These are phyloP conservation scores for Rubroshorea leprosula DNA, from an alignment of 345 rosid genomes.

Conservation along the genomic window DNA sequence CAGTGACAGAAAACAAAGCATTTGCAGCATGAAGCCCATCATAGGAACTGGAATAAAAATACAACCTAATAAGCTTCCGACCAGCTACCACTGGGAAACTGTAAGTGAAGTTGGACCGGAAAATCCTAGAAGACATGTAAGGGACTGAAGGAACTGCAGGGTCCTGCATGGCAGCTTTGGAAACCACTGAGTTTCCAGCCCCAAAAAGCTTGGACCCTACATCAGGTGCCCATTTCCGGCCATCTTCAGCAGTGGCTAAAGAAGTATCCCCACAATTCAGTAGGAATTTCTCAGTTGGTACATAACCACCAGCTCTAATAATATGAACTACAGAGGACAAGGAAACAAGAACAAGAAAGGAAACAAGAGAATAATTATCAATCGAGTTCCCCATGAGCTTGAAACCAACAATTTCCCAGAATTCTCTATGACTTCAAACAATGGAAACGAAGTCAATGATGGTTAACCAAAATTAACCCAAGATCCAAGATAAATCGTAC, in stretches of 20 bases:
- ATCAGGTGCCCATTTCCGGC: constrained; percentile 67
- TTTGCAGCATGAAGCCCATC: constrained; percentile 31
- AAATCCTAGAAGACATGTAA: constrained; percentile 62
- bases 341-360: constrained; percentile 21
- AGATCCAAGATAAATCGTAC: too few relatives aligned
- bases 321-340: constrained; percentile 26
- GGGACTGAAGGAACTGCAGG: constrained; percentile 56
- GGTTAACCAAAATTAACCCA: too few relatives aligned
- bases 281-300: constrained; percentile 56
- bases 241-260: constrained; percentile 36
- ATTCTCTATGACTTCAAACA: too few relatives aligned
- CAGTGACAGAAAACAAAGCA: constrained; percentile 50
- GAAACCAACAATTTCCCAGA: not conserved
- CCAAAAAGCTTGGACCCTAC: constrained; percentile 48
- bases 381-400: constrained; percentile 37
- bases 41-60: constrained; percentile 48
- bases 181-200: constrained; percentile 33
- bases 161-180: constrained; percentile 54
- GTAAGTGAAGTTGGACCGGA: constrained; percentile 43
- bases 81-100: constrained; percentile 33
- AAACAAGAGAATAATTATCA: constrained; percentile 15
- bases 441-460: too few relatives aligned
- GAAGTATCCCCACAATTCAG: constrained; percentile 65
- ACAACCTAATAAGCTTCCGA: constrained; percentile 40
- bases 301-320: constrained; percentile 44